Percentiles rank a stretch among this genome's conserved stretches.
Conservation (phyloP, 192 early-diverging fungal genomes). For the Entomortierella chlamydospora region DNA sequence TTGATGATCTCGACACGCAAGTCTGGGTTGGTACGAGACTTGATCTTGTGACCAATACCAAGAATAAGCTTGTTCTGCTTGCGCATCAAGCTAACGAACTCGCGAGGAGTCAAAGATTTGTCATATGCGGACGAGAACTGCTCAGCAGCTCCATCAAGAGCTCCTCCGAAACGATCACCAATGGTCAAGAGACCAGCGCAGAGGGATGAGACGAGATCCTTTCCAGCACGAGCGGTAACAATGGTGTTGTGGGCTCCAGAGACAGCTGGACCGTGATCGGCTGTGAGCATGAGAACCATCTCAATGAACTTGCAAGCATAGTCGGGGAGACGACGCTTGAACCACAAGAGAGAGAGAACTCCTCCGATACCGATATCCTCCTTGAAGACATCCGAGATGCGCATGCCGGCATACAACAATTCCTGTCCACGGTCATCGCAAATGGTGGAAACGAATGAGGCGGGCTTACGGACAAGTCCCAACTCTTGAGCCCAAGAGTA, state of each 20-base stretch:
- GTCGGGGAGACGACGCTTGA: constrained; percentile 94
- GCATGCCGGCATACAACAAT: constrained; percentile 97
- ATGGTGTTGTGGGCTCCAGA: constrained; percentile 93
- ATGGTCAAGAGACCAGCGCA: constrained; percentile 96
- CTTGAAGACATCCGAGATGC: constrained; percentile 98
- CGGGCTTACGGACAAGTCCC: constrained; percentile 97
- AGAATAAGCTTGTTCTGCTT: constrained; percentile 97
- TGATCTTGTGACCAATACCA: constrained; percentile 99
- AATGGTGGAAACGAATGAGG: constrained; percentile 98
- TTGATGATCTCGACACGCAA: constrained; percentile 96
- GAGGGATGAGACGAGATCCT: constrained; percentile 96
- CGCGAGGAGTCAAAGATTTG: constrained; percentile 90
- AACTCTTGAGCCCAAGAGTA: constrained; percentile 99
- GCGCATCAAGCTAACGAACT: constrained; percentile 95
- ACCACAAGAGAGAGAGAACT: constrained; percentile 97
- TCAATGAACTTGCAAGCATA: constrained; percentile 98
- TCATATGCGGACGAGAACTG: constrained; percentile 94
- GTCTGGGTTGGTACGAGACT: constrained; percentile 98
- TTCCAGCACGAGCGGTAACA: constrained; percentile 95
- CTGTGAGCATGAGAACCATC: constrained; percentile 99
- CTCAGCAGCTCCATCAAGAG: constrained; percentile 96
- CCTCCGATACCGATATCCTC: constrained; percentile 99
- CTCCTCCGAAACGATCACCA: constrained; percentile 97
- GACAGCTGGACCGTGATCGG: constrained; percentile 98
- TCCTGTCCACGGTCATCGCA: constrained; percentile 99